Evolutionary conservation across 495 filamentous ascomycete genomes (phyloP), one percentile per base, ranked within the genome.

Genomic region (Rusavskia elegans): DNA sequence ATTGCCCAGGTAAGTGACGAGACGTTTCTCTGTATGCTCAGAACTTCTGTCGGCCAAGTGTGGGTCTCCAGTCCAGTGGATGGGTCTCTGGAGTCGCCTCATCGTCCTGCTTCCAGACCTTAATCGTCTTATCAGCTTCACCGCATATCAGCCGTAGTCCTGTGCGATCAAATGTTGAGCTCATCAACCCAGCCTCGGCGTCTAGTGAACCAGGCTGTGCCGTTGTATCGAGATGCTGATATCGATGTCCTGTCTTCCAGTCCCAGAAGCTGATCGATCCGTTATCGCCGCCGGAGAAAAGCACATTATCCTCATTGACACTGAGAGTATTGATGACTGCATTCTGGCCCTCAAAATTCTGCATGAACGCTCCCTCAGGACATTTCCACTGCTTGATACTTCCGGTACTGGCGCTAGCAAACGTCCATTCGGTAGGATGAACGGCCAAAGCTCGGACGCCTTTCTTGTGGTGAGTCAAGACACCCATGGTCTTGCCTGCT

Each of bases 361-460:
- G 89, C 93, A 99, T 99, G 65, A 99, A 95, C 30, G 85, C 88
- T 37, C 90, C 93, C 67, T 95, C 90, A 17, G 93, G 93, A 60
- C 89, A 97, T 66, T 97, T 97, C 90, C 92, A 99, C 66, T 97
- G 93, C 73, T 99, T 99, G 70, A 99, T 99, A 64, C 83, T 87
- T 23, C 83, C 82, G 0, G 89, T 88, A 61, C 85, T 92, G 53
- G 84, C 90, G 55, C 78, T 87, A 30, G 89, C 93, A 59, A 99
- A 99, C 1, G 93, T 99, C 66, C 94, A 99, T 64, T 99, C 93
- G 49, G 76, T 82, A 0, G 93, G 93, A 65, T 97, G 93, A 2
- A 81, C 77, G 17, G 85, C 77, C 50, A 99, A 73, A n/a, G 77
- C 79, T 39, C 93, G 79, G 9, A 99, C 89, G 50, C 87, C 86